phyloP scores from a whole-genome alignment of 768 basidiomycete species.

The Chiua virens region DNA sequence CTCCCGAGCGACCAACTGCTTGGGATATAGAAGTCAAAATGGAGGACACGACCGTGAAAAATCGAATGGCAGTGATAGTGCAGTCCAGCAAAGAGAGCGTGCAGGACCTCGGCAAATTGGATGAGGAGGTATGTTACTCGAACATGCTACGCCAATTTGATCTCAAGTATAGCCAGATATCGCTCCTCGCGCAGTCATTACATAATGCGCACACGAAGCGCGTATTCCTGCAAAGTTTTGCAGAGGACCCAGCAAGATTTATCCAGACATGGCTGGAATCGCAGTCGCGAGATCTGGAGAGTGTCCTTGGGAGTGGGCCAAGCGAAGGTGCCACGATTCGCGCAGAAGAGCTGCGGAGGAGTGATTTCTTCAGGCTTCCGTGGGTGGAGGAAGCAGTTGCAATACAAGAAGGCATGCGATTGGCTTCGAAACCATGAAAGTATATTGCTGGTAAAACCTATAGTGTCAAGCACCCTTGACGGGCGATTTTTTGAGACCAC shows the following conservation, averaged over 20 bases:
- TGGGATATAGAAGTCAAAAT: slow-evolving; percentile 89
- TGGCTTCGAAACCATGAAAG: slow-evolving; percentile 50
- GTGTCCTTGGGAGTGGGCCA: slow-evolving; percentile 83
- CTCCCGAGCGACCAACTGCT: slow-evolving; percentile 70
- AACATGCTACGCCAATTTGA: slow-evolving; percentile 5
- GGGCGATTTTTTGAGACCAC: too few relatives aligned
- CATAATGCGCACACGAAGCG: slow-evolving; percentile 86
- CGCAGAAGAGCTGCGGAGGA: slow-evolving; percentile 86
- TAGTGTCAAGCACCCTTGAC: too few relatives aligned
- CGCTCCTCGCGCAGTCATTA: slow-evolving; percentile 79
- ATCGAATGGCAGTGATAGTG: slow-evolving; percentile 70
- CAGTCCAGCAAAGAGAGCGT: slow-evolving; percentile 69
- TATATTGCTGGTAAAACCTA: too few relatives aligned
- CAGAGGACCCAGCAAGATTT: slow-evolving; percentile 74
- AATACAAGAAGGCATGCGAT: slow-evolving; percentile 76
- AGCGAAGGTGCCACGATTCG: slow-evolving; percentile 75
- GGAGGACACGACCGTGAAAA: slow-evolving; percentile 76
- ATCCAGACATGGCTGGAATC: slow-evolving; percentile 91
- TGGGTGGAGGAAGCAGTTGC: slow-evolving; percentile 92
- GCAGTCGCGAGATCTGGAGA: slow-evolving; percentile 89
- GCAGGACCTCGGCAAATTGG: slow-evolving; percentile 67
- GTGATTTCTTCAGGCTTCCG: slow-evolving; percentile 87
- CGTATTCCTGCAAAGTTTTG: slow-evolving; percentile 82
- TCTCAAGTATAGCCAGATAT: slow-evolving; percentile 53
- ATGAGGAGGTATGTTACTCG: slow-evolving; percentile 72